Conservation (phyloP, 2,329 filamentous ascomycete genomes). For the Venturia aucupariae region DNA sequence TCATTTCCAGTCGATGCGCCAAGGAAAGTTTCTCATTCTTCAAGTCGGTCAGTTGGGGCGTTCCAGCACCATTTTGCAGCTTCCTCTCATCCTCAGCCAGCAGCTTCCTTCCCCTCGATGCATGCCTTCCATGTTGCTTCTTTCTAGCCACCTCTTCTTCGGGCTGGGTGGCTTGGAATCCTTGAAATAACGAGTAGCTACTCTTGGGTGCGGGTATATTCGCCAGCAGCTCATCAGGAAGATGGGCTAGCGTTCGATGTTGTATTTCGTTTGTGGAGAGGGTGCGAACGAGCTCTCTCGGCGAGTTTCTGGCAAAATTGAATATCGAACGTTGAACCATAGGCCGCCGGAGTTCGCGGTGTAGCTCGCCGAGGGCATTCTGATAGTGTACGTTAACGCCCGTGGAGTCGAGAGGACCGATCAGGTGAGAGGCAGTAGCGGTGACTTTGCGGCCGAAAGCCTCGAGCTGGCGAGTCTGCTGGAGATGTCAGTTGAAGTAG, state of each 20-base stretch:
- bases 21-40: constrained; percentile 72
- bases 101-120: constrained; percentile 67
- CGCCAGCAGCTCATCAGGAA: constrained; percentile 80
- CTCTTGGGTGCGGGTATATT: constrained; percentile 84
- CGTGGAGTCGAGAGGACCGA: constrained; percentile 52
- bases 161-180: constrained; percentile 84
- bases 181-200: constrained; percentile 88
- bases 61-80: constrained; percentile 46
- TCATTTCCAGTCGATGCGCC: constrained; percentile 81
- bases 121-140: constrained; percentile 53
- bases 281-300: constrained; percentile 87
- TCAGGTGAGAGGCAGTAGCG: constrained; percentile 83
- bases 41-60: constrained; percentile 56
- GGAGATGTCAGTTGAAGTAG: constrained; percentile 6
- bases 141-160: constrained; percentile 57
- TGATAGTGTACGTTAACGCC: constrained; percentile 62
- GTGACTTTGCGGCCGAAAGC: constrained; percentile 92
- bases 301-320: constrained; percentile 79
- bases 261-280: constrained; percentile 89
- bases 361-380: constrained; percentile 77
- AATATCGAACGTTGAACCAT: constrained; percentile 83
- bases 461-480: constrained; percentile 75
- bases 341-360: constrained; percentile 78
- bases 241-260: constrained; percentile 77
- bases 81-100: constrained; percentile 43